phyloP scores from a whole-genome alignment of 2,329 filamentous ascomycete species.

The Pseudogymnoascus sp. region DNA sequence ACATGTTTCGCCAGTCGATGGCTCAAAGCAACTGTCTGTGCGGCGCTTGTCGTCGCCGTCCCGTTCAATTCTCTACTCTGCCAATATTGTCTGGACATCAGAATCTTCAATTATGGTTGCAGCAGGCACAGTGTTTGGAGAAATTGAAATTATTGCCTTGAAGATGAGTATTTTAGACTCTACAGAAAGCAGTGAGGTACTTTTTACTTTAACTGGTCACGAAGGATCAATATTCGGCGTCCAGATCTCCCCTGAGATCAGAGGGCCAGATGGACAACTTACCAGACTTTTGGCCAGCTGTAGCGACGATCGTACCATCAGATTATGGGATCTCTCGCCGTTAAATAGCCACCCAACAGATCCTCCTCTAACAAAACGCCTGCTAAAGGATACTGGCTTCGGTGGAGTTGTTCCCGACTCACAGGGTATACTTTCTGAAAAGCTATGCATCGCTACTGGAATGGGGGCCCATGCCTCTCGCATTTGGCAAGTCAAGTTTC shows the following conservation, averaged over 20 bases:
- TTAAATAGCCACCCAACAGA: background rate
- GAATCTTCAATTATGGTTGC: conserved; percentile 60
- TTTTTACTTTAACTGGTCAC: conserved; percentile 57
- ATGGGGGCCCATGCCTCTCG: conserved; percentile 81
- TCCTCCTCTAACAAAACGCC: background rate
- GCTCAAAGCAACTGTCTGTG: conserved; percentile 32
- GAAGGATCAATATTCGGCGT: conserved; percentile 94
- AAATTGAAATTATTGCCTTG: conserved; percentile 90
- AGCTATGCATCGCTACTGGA: conserved; percentile 51
- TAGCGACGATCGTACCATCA: conserved; percentile 86
- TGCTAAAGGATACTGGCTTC: conserved; percentile 53
- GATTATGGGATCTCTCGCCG: conserved; percentile 67
- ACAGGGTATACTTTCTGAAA: conserved; percentile 24
- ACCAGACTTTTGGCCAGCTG: conserved; percentile 75
- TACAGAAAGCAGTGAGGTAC: conserved; percentile 32
- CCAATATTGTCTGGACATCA: conserved; percentile 58
- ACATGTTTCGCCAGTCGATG: conserved; percentile 31
- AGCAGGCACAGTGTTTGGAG: conserved; percentile 88
- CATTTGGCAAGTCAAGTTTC: conserved; percentile 79
- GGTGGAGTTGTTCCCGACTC: conserved; percentile 25
- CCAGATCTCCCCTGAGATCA: conserved; percentile 56
- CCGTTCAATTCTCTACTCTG: conserved; percentile 81
- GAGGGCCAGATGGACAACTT: conserved; percentile 29
- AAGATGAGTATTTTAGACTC: conserved; percentile 7
- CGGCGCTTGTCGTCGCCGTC: conserved; percentile 52